A percentile compares a stretch with the other conserved stretches of the same genome.
Evolutionary conservation across 805 yeast genomes (phyloP).

Genomic region (Brettanomyces nanus): DNA sequence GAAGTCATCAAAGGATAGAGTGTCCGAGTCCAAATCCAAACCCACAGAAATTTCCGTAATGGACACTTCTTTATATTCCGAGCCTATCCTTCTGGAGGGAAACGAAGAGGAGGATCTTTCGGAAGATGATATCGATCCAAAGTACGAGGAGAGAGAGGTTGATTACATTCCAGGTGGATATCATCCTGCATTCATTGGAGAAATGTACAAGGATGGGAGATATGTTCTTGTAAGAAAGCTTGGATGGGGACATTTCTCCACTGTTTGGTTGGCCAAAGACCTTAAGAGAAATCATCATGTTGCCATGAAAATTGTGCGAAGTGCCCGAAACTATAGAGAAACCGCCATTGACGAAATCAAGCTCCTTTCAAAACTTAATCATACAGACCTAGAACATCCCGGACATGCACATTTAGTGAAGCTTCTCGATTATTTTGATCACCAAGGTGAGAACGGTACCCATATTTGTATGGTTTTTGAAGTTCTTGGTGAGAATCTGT

Average conservation of each 20-base stretch:
- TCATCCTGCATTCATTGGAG: conserved; percentile 54
- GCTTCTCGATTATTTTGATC: conserved; percentile 46
- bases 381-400: conserved; percentile 30
- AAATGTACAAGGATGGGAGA: conserved; percentile 37
- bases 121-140: conserved; percentile 28
- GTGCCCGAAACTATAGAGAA: conserved; percentile 43
- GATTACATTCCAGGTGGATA: conserved; percentile 58
- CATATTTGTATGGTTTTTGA: conserved; percentile 64
- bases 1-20: not conserved
- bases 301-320: conserved; percentile 55
- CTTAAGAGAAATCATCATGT: conserved; percentile 34
- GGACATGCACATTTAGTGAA: conserved; percentile 47
- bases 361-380: conserved; percentile 31
- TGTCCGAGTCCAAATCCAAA: not conserved
- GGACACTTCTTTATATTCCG: not conserved
- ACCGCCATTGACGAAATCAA: conserved; percentile 61
- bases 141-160: conserved; percentile 47
- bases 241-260: conserved; percentile 69
- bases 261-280: conserved; percentile 59
- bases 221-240: conserved; percentile 46
- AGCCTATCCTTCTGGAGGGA: not conserved
- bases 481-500: conserved; percentile 52
- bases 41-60: not conserved
- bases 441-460: conserved; percentile 53
- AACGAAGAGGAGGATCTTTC: conserved; percentile 30